Evolutionary conservation across 2,329 filamentous ascomycete genomes (phyloP).

Genomic region (Phialophora macrospora): DNA sequence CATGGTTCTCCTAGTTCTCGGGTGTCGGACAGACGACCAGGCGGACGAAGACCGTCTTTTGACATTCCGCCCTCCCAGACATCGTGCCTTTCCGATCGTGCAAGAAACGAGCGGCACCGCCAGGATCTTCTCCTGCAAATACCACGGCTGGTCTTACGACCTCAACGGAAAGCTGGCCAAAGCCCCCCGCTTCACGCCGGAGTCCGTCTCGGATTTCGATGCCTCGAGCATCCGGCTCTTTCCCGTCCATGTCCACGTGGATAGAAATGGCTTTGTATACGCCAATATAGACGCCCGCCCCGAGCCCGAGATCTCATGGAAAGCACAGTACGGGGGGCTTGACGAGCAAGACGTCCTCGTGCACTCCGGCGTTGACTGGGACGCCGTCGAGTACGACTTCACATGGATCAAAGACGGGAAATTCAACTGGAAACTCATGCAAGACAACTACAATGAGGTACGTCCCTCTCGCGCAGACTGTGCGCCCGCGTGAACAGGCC

Average conservation of each 20-base stretch:
- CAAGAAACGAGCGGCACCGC: slow-evolving; percentile 35
- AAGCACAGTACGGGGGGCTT: slow-evolving; percentile 24
- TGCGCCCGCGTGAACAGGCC: background rate
- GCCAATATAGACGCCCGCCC: slow-evolving; percentile 58
- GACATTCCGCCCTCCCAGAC: slow-evolving; percentile 39
- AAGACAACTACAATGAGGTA: slow-evolving; percentile 62
- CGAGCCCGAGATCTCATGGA: slow-evolving; percentile 29
- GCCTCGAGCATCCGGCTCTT: slow-evolving; percentile 62
- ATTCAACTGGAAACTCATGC: slow-evolving; percentile 43
- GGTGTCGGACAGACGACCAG: background rate
- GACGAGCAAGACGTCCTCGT: slow-evolving; percentile 56
- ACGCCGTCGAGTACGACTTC: slow-evolving; percentile 56
- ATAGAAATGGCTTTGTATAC: slow-evolving; percentile 56
- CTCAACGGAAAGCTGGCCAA: slow-evolving; percentile 63
- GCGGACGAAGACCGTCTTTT: background rate
- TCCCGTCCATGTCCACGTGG: slow-evolving; percentile 32
- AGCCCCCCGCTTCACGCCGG: slow-evolving; percentile 59
- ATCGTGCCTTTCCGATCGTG: slow-evolving; percentile 63
- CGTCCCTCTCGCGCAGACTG: background rate
- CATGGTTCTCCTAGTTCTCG: background rate
- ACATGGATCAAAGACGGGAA: slow-evolving; percentile 33
- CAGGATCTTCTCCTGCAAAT: slow-evolving; percentile 59
- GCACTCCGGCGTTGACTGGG: slow-evolving; percentile 60
- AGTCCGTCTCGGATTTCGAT: slow-evolving; percentile 62
- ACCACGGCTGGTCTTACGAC: slow-evolving; percentile 68